Base-by-base conservation (phyloP, 2,329 filamentous ascomycete genomes). In the Lachnellula cervina region DNA sequence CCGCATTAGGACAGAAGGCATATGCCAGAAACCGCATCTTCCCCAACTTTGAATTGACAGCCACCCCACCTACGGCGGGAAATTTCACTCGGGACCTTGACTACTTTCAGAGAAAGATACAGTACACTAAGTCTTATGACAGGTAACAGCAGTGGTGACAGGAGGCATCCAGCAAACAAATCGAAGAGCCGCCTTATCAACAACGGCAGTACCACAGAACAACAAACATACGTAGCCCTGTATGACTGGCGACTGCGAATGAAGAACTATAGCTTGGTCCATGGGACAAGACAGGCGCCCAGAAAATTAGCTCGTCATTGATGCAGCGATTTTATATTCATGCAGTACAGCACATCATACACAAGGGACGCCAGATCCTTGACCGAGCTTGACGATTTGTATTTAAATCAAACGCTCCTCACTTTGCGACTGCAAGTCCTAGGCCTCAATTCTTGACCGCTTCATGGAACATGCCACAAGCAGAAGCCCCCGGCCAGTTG, bases 81-180 rank as follows among this genome's bases (percentile, higher is more conserved):
- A 35, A 58, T 55, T 58, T 56, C 17, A 21, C 48, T 51, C 45
- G 52, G 52, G 49, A 37, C n/a, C 54, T 57, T 62, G 61, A 45
- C 62, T 61, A 52, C 55, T 64, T 65, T 55, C 28, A 56, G 57
- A 45, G n/a, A 51, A 35, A 59, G 48, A 49, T 51, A 59, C 56
- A 61, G 46, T 42, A 32, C 25, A 25, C 34, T 59, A 54, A 32
- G 49, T 52, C 49, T 58, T 58, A 52, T 64, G 64, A 65, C 64
- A 68, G 59, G 58, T 60, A 59, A 62, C 28, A 44, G 35, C n/a
- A 40, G 38, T 49, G 52, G 38, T 49, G 52, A 53, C 14, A 60
- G 51, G 55, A 59, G 53, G 52, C 54, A 63, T 32, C 54, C 37
- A 65, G 58, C 61, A 66, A 68, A 66, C 64, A 67, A 52, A 57